Evolutionary conservation across 768 basidiomycete genomes (phyloP).

Genomic region (Mrakia gelida): DNA sequence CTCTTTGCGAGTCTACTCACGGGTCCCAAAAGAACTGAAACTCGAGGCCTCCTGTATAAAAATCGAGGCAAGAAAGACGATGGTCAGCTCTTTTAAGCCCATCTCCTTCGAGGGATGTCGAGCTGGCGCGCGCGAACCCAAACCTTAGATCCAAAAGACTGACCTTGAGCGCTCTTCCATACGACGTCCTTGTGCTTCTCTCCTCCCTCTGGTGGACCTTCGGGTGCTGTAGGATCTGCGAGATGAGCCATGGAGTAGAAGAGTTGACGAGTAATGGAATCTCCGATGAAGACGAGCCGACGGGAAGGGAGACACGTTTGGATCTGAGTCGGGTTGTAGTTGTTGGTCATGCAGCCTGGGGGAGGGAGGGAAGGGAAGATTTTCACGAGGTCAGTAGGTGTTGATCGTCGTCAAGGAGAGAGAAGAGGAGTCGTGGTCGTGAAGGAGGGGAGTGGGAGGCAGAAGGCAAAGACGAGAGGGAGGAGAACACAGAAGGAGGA

Average conservation of each 20-base stretch:
- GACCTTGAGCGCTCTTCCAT: conserved; percentile 30
- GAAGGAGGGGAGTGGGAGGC: background rate
- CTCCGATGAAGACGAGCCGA: conserved; percentile 72
- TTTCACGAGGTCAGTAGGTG: background rate
- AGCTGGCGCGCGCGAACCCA: conserved; percentile 41
- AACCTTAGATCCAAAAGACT: conserved; percentile 22
- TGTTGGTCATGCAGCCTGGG: conserved; percentile 73
- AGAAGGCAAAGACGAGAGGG: background rate
- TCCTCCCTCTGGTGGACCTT: conserved; percentile 47
- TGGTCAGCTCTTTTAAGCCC: conserved; percentile 48
- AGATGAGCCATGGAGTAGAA: conserved; percentile 69
- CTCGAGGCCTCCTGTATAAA: conserved; percentile 43
- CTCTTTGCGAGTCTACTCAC: conserved; percentile 27
- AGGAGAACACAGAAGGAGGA: conserved; percentile 7
- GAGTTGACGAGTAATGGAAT: conserved; percentile 72
- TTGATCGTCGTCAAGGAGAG: background rate
- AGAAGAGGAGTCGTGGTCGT: too few species aligned
- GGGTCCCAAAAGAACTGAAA: conserved; percentile 74
- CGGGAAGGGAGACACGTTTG: conserved; percentile 43
- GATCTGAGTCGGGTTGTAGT: conserved; percentile 34
- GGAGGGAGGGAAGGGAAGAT: background rate
- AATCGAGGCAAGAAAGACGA: conserved; percentile 49
- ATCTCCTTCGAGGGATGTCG: conserved; percentile 34
- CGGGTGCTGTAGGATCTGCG: conserved; percentile 52
- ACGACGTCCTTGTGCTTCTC: conserved; percentile 61